phyloP scores from a whole-genome alignment of 257 asterid genomes.

The Solanum gracilifrons region DNA sequence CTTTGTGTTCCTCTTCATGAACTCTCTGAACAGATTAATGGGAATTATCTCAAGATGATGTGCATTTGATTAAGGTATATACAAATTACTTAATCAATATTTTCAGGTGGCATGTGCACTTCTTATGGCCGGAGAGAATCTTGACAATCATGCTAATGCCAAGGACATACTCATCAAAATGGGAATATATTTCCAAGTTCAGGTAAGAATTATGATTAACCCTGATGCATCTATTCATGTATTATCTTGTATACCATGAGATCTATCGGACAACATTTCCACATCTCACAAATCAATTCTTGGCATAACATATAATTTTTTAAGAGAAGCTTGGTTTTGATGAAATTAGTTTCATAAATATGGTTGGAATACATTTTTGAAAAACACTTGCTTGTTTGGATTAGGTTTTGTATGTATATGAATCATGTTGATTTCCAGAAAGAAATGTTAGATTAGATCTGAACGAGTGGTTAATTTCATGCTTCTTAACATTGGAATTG shows the following conservation, averaged over 20 bases:
- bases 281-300: not conserved
- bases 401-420: not conserved
- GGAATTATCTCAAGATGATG: not conserved
- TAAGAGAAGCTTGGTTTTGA: not conserved
- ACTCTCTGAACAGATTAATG: not conserved
- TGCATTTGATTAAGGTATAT: not conserved
- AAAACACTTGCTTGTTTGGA: not conserved
- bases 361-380: not conserved
- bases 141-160: conserved; percentile 52
- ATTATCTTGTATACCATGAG: not conserved
- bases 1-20: not conserved
- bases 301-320: not conserved
- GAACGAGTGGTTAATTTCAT: not conserved
- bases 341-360: not conserved
- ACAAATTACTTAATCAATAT: not conserved
- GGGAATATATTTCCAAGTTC: conserved; percentile 97
- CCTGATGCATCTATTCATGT: not conserved
- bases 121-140: conserved; percentile 78
- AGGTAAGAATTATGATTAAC: conserved; percentile 23
- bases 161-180: conserved; percentile 66
- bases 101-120: conserved; percentile 86
- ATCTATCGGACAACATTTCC: not conserved
- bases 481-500: not conserved
- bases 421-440: not conserved
- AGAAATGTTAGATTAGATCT: not conserved